phyloP scores from a whole-genome alignment of 129 eudicot genomes.

The Helianthus tuberosus region DNA sequence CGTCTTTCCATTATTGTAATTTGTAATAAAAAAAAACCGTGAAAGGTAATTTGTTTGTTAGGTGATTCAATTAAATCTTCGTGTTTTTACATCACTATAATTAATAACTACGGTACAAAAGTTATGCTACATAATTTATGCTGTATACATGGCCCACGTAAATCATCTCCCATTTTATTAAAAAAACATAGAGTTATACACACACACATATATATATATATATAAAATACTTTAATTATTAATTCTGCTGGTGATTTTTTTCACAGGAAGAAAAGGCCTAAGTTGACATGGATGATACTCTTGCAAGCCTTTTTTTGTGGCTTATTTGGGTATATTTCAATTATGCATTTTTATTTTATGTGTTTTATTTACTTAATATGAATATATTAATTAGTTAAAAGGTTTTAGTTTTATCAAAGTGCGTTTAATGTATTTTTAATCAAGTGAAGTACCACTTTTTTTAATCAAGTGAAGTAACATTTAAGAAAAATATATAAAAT shows the following conservation, averaged over 20 bases:
- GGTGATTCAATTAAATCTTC: neutral
- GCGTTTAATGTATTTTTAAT: neutral
- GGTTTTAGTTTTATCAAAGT: neutral
- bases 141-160: neutral
- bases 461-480: neutral
- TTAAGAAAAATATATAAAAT: neutral
- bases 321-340: slow-evolving; percentile 50
- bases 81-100: neutral
- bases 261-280: slow-evolving; percentile 53
- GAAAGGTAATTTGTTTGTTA: neutral
- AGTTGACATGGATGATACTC: slow-evolving; percentile 40
- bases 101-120: neutral
- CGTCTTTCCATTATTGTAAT: neutral
- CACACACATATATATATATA: neutral
- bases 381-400: neutral
- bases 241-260: slow-evolving; percentile 10
- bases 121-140: neutral
- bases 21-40: neutral
- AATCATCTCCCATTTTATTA: neutral
- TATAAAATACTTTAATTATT: too few species aligned
- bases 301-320: slow-evolving; percentile 56
- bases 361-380: neutral
- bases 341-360: neutral
- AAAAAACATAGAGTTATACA: neutral
- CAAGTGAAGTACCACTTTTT: neutral